Evolutionary conservation across 176 grass and related monocot genomes (phyloP), one percentile per base, ranked within the genome.

Genomic region (Musa acuminata): DNA sequence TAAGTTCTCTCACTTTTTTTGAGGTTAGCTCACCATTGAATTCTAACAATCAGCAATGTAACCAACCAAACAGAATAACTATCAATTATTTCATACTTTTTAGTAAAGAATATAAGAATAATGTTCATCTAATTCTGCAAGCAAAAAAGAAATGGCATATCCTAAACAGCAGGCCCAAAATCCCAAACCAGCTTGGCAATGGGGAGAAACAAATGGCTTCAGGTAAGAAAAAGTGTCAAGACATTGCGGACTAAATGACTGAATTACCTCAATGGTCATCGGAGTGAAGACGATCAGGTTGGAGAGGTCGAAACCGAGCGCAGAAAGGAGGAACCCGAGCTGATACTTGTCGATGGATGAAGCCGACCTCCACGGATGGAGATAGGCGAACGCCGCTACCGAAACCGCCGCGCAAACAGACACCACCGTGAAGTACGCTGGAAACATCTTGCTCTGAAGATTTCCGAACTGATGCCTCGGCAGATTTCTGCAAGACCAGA

Each of bases 261-360:
- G 13, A 11, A 74, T 79, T 54, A 97, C 94, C 94, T 98, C 94
- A 13, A 89, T 87, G 78, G 90, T 98, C 87, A 93, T 93, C n/a
- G 94, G 94, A 11, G 94, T 98, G 86, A 98, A 98, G 35, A 98
- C 84, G 0, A 98, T 80, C 8, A 98, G 82, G 55, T 98, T 98
- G 75, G 90, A 98, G 55, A 98, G 94, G 60, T 98, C 65, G 62
- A 90, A 98, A 3, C 81, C 87, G 9, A 98, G 90, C 1, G 88
- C 85, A 9, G 90, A 80, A 51, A 98, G 51, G 52, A 98, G 94
- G 74, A 98, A 98, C 0, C 87, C 90, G 50, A 98, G 83, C 84
- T 98, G 94, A 84, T 98, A 98, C 67, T 82, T 86, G 78, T 98
- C 88, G 3, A 87, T 68, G 2, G 85, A 69, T 11, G 88, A 91